phyloP scores from a whole-genome alignment of 225 moss, liverwort and hornwort species.

The Sphagnum contortum region DNA sequence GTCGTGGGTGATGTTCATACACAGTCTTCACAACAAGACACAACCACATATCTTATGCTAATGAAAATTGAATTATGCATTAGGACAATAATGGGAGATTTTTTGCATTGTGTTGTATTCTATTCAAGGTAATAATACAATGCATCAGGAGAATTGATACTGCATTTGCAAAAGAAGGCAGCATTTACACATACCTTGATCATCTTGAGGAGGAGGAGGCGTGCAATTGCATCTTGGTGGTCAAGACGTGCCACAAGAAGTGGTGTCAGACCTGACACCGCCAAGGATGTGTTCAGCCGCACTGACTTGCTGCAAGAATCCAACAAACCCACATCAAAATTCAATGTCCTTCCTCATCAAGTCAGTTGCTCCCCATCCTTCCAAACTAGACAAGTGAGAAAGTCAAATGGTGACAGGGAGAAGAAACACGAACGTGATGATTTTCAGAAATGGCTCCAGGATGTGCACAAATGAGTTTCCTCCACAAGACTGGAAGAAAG shows the following conservation, averaged over 20 bases:
- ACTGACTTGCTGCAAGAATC: conserved; percentile 80
- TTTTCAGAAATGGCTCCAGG: conserved; percentile 89
- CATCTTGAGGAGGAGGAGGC: conserved; percentile 77
- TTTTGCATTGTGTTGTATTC: no score
- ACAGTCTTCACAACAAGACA: conserved; percentile 49
- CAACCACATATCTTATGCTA: background rate
- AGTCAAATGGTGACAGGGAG: no score
- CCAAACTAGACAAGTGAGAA: no score
- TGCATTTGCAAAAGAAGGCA: background rate
- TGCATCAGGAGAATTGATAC: background rate
- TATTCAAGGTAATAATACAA: no score
- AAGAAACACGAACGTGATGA: conserved; percentile 49
- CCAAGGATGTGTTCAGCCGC: conserved; percentile 75
- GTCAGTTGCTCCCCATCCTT: background rate
- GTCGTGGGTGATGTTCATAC: conserved; percentile 93
- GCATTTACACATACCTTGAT: conserved; percentile 50
- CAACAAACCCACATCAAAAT: background rate
- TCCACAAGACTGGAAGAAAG: conserved; percentile 72
- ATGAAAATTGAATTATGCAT: no score
- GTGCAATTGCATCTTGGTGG: conserved; percentile 91
- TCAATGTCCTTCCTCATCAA: conserved; percentile 1
- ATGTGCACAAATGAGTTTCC: conserved; percentile 90
- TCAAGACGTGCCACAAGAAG: conserved; percentile 84
- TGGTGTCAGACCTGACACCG: conserved; percentile 84
- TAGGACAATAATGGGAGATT: no score